Evolutionary conservation across 805 yeast species (phyloP).

Genomic region (Pachysolen tannophilus): DNA sequence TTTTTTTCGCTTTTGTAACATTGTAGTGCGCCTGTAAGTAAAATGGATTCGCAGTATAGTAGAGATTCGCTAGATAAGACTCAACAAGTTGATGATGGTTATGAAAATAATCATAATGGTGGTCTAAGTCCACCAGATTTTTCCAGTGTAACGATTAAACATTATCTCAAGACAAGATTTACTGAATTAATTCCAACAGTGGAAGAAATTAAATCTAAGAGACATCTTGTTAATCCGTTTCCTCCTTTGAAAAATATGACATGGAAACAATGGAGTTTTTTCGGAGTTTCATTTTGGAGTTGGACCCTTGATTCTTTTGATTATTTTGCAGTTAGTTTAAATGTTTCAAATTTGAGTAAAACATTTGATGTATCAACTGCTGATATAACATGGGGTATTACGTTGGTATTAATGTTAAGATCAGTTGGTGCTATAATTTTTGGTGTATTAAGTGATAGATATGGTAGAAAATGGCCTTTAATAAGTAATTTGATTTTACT

Average conservation of each 20-base stretch:
- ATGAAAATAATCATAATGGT: no score
- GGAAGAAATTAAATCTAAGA: constrained; percentile 26
- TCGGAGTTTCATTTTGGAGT: constrained; percentile 40
- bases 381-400: constrained; percentile 57
- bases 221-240: constrained; percentile 50
- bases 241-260: constrained; percentile 42
- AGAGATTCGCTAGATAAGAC: no score
- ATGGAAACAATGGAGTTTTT: constrained; percentile 48
- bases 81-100: no score
- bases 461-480: constrained; percentile 56
- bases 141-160: constrained; percentile 20
- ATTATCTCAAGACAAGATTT: constrained; percentile 38
- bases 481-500: constrained; percentile 36
- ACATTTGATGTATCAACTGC: constrained; percentile 36
- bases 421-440: constrained; percentile 56
- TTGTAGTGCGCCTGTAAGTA: no score
- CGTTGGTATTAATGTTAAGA: constrained; percentile 59
- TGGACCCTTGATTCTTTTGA: constrained; percentile 67
- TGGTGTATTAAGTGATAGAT: constrained; percentile 50
- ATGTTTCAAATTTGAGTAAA: constrained; percentile 39
- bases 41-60: no score
- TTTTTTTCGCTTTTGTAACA: no score
- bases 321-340: constrained; percentile 48
- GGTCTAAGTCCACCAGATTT: constrained; percentile 27
- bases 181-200: constrained; percentile 41